Base-by-base conservation (phyloP, 2,329 filamentous ascomycete genomes). In the Aspergillus ustus region DNA sequence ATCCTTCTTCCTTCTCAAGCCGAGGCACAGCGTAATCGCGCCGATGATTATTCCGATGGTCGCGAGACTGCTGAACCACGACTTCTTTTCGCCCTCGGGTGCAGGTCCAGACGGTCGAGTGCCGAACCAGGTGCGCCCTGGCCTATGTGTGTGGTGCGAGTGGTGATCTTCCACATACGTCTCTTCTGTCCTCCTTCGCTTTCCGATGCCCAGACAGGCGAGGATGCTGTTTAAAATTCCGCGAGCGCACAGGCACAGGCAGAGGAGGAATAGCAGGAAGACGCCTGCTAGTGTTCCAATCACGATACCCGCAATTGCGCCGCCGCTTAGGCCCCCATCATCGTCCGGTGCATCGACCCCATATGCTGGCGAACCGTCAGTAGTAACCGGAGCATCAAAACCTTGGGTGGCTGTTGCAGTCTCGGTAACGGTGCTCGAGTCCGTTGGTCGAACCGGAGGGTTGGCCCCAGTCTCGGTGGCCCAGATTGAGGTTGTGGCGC, bases 231-330 rank as follows among this genome's bases (percentile, higher is more conserved):
- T 75, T 25, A 82, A 57, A 29, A 75, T 67, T 11, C 78, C 75
- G 48, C 74, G 78, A 63, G 78, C 77, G 62, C 80, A 82, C 63
- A 76, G 69, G 66, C 77, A 82, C 56, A 73, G 71, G 65, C 78
- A 81, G 25, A 83, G 63, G 22, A 83, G 71, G 25, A 82, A 66
- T 43, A 83, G 67, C 13, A 82, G 66, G 52, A 82, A 70, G 11
- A 81, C 74, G 53, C 79, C 81, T 1, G 75, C 75, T 58, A 83
- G 75, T 19, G 78, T 76, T 45, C 81, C 81, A 57, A 83, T 81
- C 59, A 83, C 81, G 53, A 83, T 83, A 44, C 81, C 81, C 20
- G 81, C 81, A 60, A 83, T 83, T 1, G 81, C 81, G 22, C 81
- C 81, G 19, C 80, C 81, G 60, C 80, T 82, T 22, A 83, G 71